Evolutionary conservation across 306 rosid genomes (phyloP).

Genomic region (Acacia crassicarpa): DNA sequence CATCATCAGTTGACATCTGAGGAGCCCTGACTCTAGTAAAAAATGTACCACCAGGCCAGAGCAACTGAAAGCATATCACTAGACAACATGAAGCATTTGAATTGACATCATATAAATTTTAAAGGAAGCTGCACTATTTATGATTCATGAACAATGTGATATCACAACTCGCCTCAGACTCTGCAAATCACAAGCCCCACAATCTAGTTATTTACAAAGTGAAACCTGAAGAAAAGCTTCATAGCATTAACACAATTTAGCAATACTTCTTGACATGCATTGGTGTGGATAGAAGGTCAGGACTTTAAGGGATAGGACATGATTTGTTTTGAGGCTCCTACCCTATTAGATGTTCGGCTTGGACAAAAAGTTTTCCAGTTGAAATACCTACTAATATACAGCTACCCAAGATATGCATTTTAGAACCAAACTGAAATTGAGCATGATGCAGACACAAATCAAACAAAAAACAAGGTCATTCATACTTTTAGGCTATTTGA

Average conservation of each 20-base stretch:
- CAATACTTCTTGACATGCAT: background rate
- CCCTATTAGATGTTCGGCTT: background rate
- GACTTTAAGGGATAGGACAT: background rate
- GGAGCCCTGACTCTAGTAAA: constrained; percentile 54
- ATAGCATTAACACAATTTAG: too few species aligned
- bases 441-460: background rate
- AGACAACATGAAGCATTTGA: constrained; percentile 29
- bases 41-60: constrained; percentile 93
- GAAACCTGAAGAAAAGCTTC: too few species aligned
- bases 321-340: constrained; percentile 3
- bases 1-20: constrained; percentile 34
- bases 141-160: background rate
- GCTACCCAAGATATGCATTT: background rate
- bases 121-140: background rate
- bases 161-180: background rate
- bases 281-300: background rate
- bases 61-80: constrained; percentile 56
- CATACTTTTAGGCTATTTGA: background rate
- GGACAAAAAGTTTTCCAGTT: background rate
- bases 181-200: background rate
- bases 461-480: background rate
- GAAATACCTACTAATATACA: background rate
- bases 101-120: background rate
- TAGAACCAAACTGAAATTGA: background rate
- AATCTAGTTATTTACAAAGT: background rate